Evolutionary conservation across 208 protist species (phyloP), one percentile per base, ranked within the genome.

Genomic region (Leptomonas pyrrhocoris): DNA sequence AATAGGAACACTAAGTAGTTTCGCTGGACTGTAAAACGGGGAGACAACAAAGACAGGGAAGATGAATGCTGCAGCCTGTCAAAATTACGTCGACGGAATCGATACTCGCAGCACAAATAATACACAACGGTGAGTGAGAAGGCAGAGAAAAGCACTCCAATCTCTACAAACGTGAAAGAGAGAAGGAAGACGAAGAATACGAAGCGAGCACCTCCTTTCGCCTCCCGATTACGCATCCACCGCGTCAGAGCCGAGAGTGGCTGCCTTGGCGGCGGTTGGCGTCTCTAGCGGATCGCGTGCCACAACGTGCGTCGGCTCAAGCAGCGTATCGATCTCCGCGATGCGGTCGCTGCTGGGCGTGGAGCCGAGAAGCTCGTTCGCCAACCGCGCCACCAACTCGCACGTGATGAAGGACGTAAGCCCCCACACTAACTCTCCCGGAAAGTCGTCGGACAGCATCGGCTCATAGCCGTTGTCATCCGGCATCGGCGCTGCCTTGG

Each of bases 371-470:
- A 49, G 23, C 50, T 67, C 60, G 30, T 34, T 9, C 6, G 85
- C 80, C 11, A 96, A 30, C 28, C 88, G 79, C 5, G 80, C 78
- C 36, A 94, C 60, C 7, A 96, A 66, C 68, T 96, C 89, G 60
- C 82, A 87, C 16, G 84, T 69, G 51, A 92, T 77, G 72, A 93
- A 88, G 30, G 80, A 78, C 0, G 92, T 96, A 34, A 96, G 67
- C 1, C 89, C 92, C 88, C 89, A 96, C 12, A 96, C 92, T 2
- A 94, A 59, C 77, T 93, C 84, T 23, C 89, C 89, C 30, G 87
- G 88, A 64, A 87, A 94, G 55, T 91, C 79, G n/a, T 64, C 62
- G 5, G 77, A 73, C 27, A 87, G 79, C 81, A 96, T 71, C 27
- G 84, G 87, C 12, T 68, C 60, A 19, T 80, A 79, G 19, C 62